A percentile compares a stretch with the other conserved stretches of the same genome.
These are phyloP conservation scores for Sordaria brevicollis DNA, from an alignment of 495 filamentous ascomycete genomes.

Conservation along the genomic window DNA sequence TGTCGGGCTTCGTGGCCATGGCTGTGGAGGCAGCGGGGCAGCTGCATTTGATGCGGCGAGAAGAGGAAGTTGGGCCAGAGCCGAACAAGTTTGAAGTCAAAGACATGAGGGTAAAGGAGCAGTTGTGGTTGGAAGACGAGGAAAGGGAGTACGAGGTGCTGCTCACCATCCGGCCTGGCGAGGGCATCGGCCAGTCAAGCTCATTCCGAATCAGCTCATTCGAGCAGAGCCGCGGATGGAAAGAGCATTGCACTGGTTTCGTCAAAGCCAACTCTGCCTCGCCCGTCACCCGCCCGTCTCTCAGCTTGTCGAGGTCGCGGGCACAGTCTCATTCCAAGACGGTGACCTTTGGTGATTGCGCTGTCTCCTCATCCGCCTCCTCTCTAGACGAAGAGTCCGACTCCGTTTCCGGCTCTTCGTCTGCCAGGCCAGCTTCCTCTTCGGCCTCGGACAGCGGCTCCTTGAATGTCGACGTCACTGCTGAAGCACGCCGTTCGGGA, in stretches of 20 bases:
- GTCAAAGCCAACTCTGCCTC: conserved; percentile 20
- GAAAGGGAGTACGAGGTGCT: conserved; percentile 20
- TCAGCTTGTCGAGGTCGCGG: conserved; percentile 6
- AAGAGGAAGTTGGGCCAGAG: conserved; percentile 9
- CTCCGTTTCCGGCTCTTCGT: conserved; percentile 4
- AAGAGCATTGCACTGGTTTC: conserved; percentile 25
- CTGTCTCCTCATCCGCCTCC: neutral
- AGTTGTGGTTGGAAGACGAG: conserved; percentile 16
- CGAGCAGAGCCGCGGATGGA: conserved; percentile 19
- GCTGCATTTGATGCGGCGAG: conserved; percentile 6
- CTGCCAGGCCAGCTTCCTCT: conserved; percentile 5
- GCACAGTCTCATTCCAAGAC: neutral
- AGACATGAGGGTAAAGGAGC: conserved; percentile 10
- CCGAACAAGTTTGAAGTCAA: conserved; percentile 14
- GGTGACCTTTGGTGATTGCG: neutral
- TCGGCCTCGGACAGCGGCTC: conserved; percentile 6
- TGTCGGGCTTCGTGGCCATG: conserved; percentile 37
- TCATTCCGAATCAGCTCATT: conserved; percentile 32
- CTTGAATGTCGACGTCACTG: neutral
- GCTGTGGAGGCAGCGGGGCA: conserved; percentile 30
- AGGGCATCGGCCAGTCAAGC: neutral
- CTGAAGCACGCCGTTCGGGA: neutral
- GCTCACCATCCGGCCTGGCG: conserved; percentile 14
- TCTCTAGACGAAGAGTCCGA: conserved; percentile 1
- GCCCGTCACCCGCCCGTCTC: conserved; percentile 10